These are phyloP conservation scores for Globisporangium irregulare DNA, from an alignment of 352 stramenopile species.

Conservation along the genomic window DNA sequence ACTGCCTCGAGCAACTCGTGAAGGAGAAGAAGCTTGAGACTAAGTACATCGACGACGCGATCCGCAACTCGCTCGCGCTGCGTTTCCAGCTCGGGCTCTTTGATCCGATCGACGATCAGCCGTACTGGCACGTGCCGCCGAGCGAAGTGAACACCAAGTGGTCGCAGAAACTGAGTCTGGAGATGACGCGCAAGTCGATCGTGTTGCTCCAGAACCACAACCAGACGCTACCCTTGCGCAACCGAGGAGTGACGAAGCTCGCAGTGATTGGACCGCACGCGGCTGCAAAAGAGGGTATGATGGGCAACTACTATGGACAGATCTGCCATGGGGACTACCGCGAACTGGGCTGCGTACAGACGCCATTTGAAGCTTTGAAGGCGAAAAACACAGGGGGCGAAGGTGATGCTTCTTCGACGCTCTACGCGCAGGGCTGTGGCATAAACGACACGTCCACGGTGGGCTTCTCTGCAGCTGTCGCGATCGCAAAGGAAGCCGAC, in stretches of 20 bases:
- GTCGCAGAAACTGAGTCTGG: slow-evolving; percentile 61
- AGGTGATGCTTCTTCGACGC: slow-evolving; percentile 21
- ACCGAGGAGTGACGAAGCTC: slow-evolving; percentile 32
- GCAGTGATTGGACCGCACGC: slow-evolving; percentile 85
- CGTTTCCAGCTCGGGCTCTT: slow-evolving; percentile 92
- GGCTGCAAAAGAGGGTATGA: slow-evolving; percentile 42
- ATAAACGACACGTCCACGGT: slow-evolving; percentile 66
- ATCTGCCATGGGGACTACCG: slow-evolving; percentile 77
- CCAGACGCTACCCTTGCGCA: slow-evolving; percentile 61
- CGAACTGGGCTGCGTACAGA: slow-evolving; percentile 65
- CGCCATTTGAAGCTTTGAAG: slow-evolving; percentile 63
- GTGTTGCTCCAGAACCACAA: slow-evolving; percentile 92
- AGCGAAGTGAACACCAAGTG: slow-evolving; percentile 69
- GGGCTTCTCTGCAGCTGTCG: slow-evolving; percentile 49
- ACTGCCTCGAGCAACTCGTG: slow-evolving; percentile 66
- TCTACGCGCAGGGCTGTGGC: slow-evolving; percentile 36
- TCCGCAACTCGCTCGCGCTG: slow-evolving; percentile 73
- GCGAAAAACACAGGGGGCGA: slow-evolving; percentile 32
- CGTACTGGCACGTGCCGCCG: slow-evolving; percentile 70
- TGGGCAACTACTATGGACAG: slow-evolving; percentile 88
- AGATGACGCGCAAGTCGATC: slow-evolving; percentile 85
- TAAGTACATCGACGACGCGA: slow-evolving; percentile 54
- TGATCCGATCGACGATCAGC: slow-evolving; percentile 80
- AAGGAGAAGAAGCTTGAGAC: slow-evolving; percentile 42
- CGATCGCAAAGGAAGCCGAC: slow-evolving; percentile 35